These are phyloP conservation scores for Taxillus chinensis DNA, from an alignment of 164 flowering plant genomes.

Conservation along the genomic window DNA sequence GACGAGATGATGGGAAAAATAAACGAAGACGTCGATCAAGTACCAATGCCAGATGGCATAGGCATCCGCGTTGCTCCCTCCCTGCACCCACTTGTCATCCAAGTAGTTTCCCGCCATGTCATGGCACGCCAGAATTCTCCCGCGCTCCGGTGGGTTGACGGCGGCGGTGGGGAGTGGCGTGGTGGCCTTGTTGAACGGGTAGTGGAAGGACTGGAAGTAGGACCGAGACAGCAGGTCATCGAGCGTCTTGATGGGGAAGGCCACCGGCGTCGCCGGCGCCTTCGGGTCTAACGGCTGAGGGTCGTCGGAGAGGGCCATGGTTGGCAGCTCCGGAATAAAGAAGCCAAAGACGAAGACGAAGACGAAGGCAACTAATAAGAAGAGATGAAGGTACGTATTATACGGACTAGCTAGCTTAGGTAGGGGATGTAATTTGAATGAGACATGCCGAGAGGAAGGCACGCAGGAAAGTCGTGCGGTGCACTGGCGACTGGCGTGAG, in stretches of 20 bases:
- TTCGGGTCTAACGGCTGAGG: slow-evolving; percentile 46
- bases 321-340: neutral
- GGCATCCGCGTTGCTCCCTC: slow-evolving; percentile 53
- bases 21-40: slow-evolving; percentile 87
- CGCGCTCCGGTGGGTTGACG: slow-evolving; percentile 29
- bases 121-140: slow-evolving; percentile 73
- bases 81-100: slow-evolving; percentile 86
- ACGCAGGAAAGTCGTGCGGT: no score
- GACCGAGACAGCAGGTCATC: slow-evolving; percentile 53
- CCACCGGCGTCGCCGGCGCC: slow-evolving; percentile 52
- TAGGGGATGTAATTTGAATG: no score
- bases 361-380: slow-evolving; percentile 9
- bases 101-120: slow-evolving; percentile 79
- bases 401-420: no score
- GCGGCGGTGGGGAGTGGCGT: slow-evolving; percentile 28
- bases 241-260: slow-evolving; percentile 66
- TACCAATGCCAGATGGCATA: slow-evolving; percentile 92
- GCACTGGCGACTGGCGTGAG: no score
- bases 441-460: no score
- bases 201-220: slow-evolving; percentile 81
- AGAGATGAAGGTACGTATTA: slow-evolving; percentile 9
- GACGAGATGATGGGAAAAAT: slow-evolving; percentile 77
- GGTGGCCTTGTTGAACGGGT: slow-evolving; percentile 55
- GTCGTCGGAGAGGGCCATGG: neutral
- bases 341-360: slow-evolving; percentile 8